Conservation (phyloP, 345 rosid species). For the Erysimum cheiranthoides region DNA sequence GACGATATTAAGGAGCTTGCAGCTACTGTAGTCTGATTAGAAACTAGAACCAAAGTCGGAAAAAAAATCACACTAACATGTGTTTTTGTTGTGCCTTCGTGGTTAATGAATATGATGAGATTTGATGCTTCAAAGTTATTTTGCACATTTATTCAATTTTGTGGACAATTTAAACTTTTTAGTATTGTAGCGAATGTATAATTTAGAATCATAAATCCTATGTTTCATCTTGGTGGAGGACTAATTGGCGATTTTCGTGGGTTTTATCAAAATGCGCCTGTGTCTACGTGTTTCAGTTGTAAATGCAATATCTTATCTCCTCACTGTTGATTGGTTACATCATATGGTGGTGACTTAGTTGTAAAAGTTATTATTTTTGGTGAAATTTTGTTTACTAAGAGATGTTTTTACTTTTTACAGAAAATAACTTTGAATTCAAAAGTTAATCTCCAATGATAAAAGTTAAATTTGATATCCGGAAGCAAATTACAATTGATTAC, state of each 20-base stretch:
- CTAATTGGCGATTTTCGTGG: background rate
- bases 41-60: background rate
- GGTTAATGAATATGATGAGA: conserved; percentile 21
- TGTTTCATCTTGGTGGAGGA: background rate
- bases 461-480: too few relatives aligned
- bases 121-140: background rate
- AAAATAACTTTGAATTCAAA: too few relatives aligned
- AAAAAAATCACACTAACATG: conserved; percentile 11
- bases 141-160: background rate
- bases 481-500: too few relatives aligned
- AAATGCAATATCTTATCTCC: background rate
- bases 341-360: too few relatives aligned
- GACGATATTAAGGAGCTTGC: conserved; percentile 69
- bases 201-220: background rate
- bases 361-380: too few relatives aligned
- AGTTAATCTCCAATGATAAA: too few relatives aligned
- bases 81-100: conserved; percentile 24
- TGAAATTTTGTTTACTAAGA: too few relatives aligned
- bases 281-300: too few relatives aligned
- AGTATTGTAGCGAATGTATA: background rate
- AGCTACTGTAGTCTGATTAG: conserved; percentile 54
- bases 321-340: background rate
- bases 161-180: background rate
- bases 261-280: background rate
- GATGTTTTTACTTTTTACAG: too few relatives aligned